Percentiles rank a stretch among this genome's conserved stretches.
Evolutionary conservation across 176 grass and related monocot genomes (phyloP).

Genomic region (Avena atlantica): DNA sequence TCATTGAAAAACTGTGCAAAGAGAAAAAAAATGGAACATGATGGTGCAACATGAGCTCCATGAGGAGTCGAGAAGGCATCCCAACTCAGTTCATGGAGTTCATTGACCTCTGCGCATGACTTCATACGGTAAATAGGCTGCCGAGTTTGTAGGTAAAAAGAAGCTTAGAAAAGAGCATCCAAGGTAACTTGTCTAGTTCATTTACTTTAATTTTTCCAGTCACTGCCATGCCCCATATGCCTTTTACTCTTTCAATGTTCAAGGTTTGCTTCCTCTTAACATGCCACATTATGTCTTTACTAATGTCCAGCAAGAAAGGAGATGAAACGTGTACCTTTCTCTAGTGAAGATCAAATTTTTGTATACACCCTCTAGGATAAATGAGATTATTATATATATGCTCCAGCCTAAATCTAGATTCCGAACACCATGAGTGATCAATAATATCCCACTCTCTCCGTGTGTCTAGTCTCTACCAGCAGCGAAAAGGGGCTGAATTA

Average conservation of each 20-base stretch:
- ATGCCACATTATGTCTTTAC: constrained; percentile 11
- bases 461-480: neutral
- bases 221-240: neutral
- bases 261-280: neutral
- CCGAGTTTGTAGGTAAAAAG: too few relatives aligned
- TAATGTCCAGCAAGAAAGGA: neutral
- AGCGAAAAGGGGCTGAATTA: constrained; percentile 12
- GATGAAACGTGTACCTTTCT: constrained; percentile 14
- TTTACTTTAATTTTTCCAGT: too few relatives aligned
- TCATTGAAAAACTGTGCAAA: neutral
- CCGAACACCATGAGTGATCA: neutral
- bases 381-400: too few relatives aligned
- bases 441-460: constrained; percentile 3
- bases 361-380: too few relatives aligned
- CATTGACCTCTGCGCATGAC: neutral
- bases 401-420: constrained; percentile 17
- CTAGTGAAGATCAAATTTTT: neutral
- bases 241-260: neutral
- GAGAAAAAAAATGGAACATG: neutral
- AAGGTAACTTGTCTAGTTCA: too few relatives aligned
- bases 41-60: too few relatives aligned
- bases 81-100: neutral
- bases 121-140: too few relatives aligned
- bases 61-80: neutral
- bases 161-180: too few relatives aligned